These are phyloP conservation scores for Strobilomyces confusus DNA, from an alignment of 768 basidiomycete species.

Conservation along the genomic window DNA sequence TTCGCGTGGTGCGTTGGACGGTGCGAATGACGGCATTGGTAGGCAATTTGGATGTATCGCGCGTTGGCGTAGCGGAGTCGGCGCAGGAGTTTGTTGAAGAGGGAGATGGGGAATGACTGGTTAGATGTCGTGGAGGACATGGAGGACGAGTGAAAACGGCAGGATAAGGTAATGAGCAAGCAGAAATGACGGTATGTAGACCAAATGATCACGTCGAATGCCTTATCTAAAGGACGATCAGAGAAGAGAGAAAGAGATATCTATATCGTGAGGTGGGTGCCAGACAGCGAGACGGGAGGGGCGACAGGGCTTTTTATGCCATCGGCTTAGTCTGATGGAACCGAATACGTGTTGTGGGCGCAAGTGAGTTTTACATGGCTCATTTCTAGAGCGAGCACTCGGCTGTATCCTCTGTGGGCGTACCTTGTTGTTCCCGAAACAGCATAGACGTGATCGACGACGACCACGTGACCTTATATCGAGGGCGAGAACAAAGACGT, in stretches of 20 bases:
- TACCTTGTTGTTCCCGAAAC: constrained; percentile 19
- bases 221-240: constrained; percentile 1
- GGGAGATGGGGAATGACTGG: constrained; percentile 20
- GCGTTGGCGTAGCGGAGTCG: constrained; percentile 43
- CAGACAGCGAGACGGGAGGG: constrained; percentile 9
- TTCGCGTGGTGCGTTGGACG: constrained; percentile 45
- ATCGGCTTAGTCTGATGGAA: neutral
- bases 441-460: constrained; percentile 15
- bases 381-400: neutral
- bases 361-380: neutral
- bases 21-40: constrained; percentile 32
- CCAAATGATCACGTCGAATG: neutral
- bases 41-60: constrained; percentile 38
- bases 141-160: neutral
- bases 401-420: constrained; percentile 10
- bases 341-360: constrained; percentile 10
- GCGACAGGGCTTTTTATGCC: constrained; percentile 17
- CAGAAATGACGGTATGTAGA: neutral
- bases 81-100: constrained; percentile 35
- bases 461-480: constrained; percentile 17
- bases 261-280: constrained; percentile 8
- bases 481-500: constrained; percentile 9
- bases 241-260: neutral
- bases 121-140: constrained; percentile 1
- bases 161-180: neutral